Conservation (phyloP, 1,139 yeast species). For the Meyerozyma elateridarum region DNA sequence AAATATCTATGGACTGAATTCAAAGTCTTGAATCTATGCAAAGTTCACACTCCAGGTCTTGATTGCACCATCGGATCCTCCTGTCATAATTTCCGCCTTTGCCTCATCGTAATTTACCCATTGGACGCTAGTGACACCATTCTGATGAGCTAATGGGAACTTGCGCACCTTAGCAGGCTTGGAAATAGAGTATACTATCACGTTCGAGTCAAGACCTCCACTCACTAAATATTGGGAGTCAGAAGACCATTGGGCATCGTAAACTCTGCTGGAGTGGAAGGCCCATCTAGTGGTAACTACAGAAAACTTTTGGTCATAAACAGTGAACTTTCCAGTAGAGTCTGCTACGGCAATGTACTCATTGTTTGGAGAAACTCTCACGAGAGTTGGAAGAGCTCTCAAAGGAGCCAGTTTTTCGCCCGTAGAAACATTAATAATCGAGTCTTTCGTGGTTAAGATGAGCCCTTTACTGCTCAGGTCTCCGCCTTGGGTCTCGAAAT, state of each 20-base stretch:
- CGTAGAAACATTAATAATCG: neutral
- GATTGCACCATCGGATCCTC: slow-evolving; percentile 79
- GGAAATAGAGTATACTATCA: slow-evolving; percentile 73
- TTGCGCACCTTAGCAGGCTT: slow-evolving; percentile 76
- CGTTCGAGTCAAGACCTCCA: slow-evolving; percentile 79
- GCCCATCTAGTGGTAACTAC: slow-evolving; percentile 91
- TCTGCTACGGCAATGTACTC: slow-evolving; percentile 80
- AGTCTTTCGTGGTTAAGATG: neutral
- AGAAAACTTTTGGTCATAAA: slow-evolving; percentile 55
- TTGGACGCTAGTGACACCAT: slow-evolving; percentile 69
- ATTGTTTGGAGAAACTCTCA: slow-evolving; percentile 70
- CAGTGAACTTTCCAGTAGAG: slow-evolving; percentile 72
- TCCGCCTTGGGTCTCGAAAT: slow-evolving; percentile 31
- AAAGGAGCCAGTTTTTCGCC: slow-evolving; percentile 37
- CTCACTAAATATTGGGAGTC: slow-evolving; percentile 72
- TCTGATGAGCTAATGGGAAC: slow-evolving; percentile 77
- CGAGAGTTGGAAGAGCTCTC: slow-evolving; percentile 57
- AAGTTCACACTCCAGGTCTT: slow-evolving; percentile 64
- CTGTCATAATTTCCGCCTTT: slow-evolving; percentile 49
- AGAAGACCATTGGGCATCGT: slow-evolving; percentile 70
- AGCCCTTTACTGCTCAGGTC: neutral
- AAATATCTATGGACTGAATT: neutral
- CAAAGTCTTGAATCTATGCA: neutral
- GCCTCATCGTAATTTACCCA: slow-evolving; percentile 51
- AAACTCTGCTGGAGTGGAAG: slow-evolving; percentile 81